Evolutionary conservation across 2,329 filamentous ascomycete genomes (phyloP), one percentile per base, ranked within the genome.

Genomic region (Exophiala spinifera): DNA sequence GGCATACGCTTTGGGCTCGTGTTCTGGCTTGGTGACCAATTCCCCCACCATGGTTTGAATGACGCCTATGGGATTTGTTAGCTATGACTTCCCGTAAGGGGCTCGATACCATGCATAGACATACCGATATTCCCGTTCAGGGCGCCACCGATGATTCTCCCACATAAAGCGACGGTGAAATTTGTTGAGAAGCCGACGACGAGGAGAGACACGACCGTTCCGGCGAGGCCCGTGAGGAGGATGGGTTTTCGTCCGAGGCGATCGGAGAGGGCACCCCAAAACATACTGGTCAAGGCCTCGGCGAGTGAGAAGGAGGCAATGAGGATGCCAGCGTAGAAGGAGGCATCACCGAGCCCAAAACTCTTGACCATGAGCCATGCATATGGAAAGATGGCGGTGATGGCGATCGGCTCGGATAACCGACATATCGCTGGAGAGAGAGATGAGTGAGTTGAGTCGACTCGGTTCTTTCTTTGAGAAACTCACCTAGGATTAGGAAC

Each of bases 41-140:
- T 96, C 91, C 23, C 87, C 89, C 13, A 96, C 91, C 88, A 95
- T 95, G 15, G 90, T 95, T 71, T 95, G 87, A 61, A 94, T 89
- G 33, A 94, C 88, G 23, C 88, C 91, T 61, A 10, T 7, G 11
- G 17, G 14, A 14, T 34, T 31, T 20, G 39, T 53, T 31, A 56
- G 39, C 25, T 25, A 39, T 33, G 15, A 19, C 14, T 15, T 11
- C 15, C 28, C 7, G 10, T 31, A 3, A 31, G 3, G 28, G 28
- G 28, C 3, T 31, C 7, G 28, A 25, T 42, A 7, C 8, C 34
- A 11, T 36, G 1, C n/a, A 13, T n/a, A 28, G 20, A 21, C 51
- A n/a, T 60, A 61, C 61, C 61, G 63, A 95, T 90, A 67, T 96
- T 96, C 55, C 91, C 91, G 70, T 96, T 96, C 51, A 96, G 77